Percentiles rank a stretch among this genome's conserved stretches.
These are phyloP conservation scores for Pseudotulostoma volvatum DNA, from an alignment of 495 filamentous ascomycete genomes.

Conservation along the genomic window DNA sequence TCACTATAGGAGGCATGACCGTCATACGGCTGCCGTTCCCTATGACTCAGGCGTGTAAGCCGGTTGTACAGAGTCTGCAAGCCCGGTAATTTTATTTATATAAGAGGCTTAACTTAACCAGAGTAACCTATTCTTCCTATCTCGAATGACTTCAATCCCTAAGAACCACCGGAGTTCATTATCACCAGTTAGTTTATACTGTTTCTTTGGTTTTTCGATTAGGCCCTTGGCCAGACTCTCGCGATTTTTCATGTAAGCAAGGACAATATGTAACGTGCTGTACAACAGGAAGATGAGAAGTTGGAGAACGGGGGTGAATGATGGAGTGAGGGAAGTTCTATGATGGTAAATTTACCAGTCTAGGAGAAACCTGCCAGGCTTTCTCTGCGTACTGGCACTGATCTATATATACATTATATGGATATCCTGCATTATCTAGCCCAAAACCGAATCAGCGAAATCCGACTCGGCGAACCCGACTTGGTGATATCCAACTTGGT, in stretches of 20 bases:
- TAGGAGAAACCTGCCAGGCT: too few relatives aligned
- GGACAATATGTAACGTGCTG: too few relatives aligned
- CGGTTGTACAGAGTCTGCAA: conserved; percentile 8
- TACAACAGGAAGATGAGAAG: too few relatives aligned
- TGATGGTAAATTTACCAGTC: too few relatives aligned
- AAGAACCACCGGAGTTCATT: not conserved
- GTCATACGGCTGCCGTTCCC: conserved; percentile 4
- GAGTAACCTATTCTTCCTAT: not conserved
- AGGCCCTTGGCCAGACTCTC: conserved; percentile 2
- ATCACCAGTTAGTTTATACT: not conserved
- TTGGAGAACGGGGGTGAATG: too few relatives aligned
- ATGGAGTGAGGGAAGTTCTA: too few relatives aligned
- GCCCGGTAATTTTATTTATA: not conserved
- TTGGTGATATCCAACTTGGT: too few relatives aligned
- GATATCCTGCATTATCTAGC: too few relatives aligned
- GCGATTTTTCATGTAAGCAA: not conserved
- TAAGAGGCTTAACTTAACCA: not conserved
- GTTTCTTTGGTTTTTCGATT: conserved; percentile 2
- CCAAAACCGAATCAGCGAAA: too few relatives aligned
- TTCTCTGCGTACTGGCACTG: too few relatives aligned
- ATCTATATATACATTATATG: too few relatives aligned
- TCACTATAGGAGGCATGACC: conserved; percentile 1
- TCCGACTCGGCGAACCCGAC: too few relatives aligned
- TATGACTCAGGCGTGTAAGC: not conserved
- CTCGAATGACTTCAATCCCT: not conserved